These are phyloP conservation scores for Quercus glauca DNA, from an alignment of 306 rosid genomes.

Conservation along the genomic window DNA sequence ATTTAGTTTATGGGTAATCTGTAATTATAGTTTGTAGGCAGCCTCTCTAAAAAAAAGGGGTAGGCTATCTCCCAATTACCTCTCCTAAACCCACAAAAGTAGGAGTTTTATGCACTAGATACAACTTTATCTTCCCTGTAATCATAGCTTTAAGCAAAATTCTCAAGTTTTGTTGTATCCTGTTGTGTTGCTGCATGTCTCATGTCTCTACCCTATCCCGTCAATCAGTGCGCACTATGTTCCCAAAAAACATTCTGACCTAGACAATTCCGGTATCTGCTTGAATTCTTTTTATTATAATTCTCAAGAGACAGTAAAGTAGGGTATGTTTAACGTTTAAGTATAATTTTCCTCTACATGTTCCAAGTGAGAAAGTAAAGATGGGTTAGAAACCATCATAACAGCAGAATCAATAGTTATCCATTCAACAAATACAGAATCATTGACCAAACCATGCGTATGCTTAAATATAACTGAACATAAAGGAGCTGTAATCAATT, in stretches of 20 bases:
- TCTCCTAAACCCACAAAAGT: no score
- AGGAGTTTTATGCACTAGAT: no score
- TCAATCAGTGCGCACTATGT: neutral
- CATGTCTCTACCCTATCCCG: neutral
- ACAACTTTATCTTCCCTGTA: no score
- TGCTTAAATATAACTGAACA: constrained; percentile 12
- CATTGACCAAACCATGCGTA: constrained; percentile 50
- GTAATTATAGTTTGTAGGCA: neutral
- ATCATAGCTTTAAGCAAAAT: neutral
- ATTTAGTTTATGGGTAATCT: neutral
- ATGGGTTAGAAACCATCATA: constrained; percentile 21
- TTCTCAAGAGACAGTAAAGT: constrained; percentile 11
- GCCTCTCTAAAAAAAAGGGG: no score
- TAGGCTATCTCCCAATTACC: no score
- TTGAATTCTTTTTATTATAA: constrained; percentile 15
- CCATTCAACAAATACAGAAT: constrained; percentile 39
- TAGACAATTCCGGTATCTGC: neutral
- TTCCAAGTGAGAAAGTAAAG: constrained; percentile 9
- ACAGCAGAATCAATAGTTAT: constrained; percentile 32
- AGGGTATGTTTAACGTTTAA: constrained; percentile 12
- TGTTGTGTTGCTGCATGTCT: neutral
- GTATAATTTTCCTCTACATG: constrained; percentile 7
- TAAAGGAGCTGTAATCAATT: constrained; percentile 36
- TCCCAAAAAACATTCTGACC: neutral
- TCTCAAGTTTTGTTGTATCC: neutral